Evolutionary conservation across 2,329 filamentous ascomycete genomes (phyloP), one percentile per base, ranked within the genome.

Genomic region (Diaporthe eres): DNA sequence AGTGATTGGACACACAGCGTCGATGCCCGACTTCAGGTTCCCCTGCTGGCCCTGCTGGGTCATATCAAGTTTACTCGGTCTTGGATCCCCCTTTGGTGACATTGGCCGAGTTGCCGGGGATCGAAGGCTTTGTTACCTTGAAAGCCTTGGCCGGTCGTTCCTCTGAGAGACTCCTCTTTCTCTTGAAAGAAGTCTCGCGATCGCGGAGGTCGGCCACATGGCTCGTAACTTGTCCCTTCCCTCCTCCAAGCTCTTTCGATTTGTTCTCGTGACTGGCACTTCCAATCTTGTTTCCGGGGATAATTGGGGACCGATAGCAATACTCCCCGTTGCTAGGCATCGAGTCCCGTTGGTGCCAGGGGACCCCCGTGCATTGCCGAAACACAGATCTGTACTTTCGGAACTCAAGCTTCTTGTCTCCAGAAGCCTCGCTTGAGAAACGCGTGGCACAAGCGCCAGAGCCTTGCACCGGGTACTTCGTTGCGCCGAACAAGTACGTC

Each of bases 401-500:
- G 75, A 90, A 86, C 37, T 91, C 90, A 2, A 76, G 71, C 3
- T 80, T 71, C 80, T 90, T 88, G 3, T 81, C 78, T 1, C 84
- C 82, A 0, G 85, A 82, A 3, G 83, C 82, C 3, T 82, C 75
- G 77, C 84, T 87, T 0, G 86, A 84, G 0, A 85, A 84, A 75
- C 86, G 79, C 49, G 84, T 84, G 4, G 79, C 82, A 9, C 85
- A 81, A 25, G 10, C 3, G n/a, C 83, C 81, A 8, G 78, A 80
- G 75, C 84, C 83, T 9, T 83, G 82, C 73, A 83, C 85, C 71
- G 86, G 85, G 79, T 85, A 86, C 78, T 85, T 86, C 72, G 90
- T 90, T 63, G 87, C 88, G 10, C 89, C 89, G 61, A 91, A 90
- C 78, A 88, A 89, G 84, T 94, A 95, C 0, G 90, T 87, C 75